phyloP scores from a whole-genome alignment of 1,139 yeast genomes.

The Suhomyces coccinellae region DNA sequence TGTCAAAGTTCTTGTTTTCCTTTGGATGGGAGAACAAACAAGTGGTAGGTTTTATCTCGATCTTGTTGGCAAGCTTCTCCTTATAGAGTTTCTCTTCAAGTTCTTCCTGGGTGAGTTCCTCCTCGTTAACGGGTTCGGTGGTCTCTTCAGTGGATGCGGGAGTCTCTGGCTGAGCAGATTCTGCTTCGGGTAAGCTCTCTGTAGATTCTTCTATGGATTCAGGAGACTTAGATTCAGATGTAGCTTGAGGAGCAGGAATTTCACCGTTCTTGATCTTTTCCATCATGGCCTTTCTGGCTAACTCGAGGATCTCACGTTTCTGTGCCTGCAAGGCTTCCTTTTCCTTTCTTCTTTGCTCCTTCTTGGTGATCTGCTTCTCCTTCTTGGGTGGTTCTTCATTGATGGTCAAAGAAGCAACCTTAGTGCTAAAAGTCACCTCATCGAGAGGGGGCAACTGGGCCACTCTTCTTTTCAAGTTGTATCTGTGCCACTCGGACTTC shows the following conservation, averaged over 20 bases:
- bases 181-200: constrained; percentile 13
- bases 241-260: constrained; percentile 16
- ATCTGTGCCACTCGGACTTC: constrained; percentile 77
- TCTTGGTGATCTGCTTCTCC: constrained; percentile 50
- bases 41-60: constrained; percentile 68
- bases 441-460: constrained; percentile 58
- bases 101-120: constrained; percentile 41
- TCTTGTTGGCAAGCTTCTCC: constrained; percentile 59
- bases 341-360: constrained; percentile 62
- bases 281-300: constrained; percentile 59
- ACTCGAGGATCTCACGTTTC: constrained; percentile 59
- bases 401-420: constrained; percentile 39
- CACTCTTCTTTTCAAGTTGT: constrained; percentile 60
- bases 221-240: background rate
- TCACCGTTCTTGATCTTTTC: constrained; percentile 31
- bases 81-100: constrained; percentile 52
- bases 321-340: constrained; percentile 64
- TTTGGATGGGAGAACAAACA: constrained; percentile 77
- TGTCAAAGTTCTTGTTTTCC: constrained; percentile 28
- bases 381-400: constrained; percentile 24
- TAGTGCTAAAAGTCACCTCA: constrained; percentile 47
- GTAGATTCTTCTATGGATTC: constrained; percentile 10
- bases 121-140: constrained; percentile 13
- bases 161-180: constrained; percentile 5
- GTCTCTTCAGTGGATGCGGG: constrained; percentile 14